Conservation (phyloP, 1,284 basidiomycete genomes). For the Lignosus rhinocerotis region DNA sequence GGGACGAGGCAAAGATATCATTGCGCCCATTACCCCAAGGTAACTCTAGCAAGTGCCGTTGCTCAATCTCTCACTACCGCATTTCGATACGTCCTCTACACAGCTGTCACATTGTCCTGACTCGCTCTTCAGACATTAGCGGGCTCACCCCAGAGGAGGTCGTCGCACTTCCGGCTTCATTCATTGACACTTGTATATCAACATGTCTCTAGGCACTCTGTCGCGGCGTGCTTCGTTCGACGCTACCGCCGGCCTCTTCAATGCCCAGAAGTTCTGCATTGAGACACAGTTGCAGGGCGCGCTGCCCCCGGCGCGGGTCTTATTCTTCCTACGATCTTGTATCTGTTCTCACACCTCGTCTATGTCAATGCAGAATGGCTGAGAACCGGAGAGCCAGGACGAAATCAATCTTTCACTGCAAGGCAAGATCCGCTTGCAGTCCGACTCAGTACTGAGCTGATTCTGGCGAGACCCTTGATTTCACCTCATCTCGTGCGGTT, state of each 20-base stretch:
- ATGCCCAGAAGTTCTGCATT: slow-evolving; percentile 22
- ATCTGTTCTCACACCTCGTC: too few species aligned
- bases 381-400: slow-evolving; percentile 21
- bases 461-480: too few species aligned
- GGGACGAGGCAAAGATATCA: too few species aligned
- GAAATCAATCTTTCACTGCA: slow-evolving; percentile 22
- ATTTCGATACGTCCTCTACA: too few species aligned
- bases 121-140: slow-evolving; percentile 25
- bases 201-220: slow-evolving; percentile 10
- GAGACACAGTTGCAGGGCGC: slow-evolving; percentile 26
- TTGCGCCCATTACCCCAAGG: too few species aligned
- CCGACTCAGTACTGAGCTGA: slow-evolving; percentile 8
- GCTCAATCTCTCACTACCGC: too few species aligned
- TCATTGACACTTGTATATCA: not conserved
- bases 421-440: slow-evolving; percentile 32
- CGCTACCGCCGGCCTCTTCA: slow-evolving; percentile 19
- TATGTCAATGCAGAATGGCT: slow-evolving; percentile 5
- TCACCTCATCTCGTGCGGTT: too few species aligned
- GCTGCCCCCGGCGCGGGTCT: slow-evolving; percentile 19
- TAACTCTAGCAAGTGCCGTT: too few species aligned
- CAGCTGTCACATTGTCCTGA: slow-evolving; percentile 22
- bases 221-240: slow-evolving; percentile 16
- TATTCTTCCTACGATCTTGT: too few species aligned
- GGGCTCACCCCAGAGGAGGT: slow-evolving; percentile 33
- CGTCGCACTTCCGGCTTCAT: slow-evolving; percentile 34